Percentiles rank a stretch among this genome's conserved stretches.
Conservation (phyloP, 345 rosid genomes). For the Ailanthus altissimus region DNA sequence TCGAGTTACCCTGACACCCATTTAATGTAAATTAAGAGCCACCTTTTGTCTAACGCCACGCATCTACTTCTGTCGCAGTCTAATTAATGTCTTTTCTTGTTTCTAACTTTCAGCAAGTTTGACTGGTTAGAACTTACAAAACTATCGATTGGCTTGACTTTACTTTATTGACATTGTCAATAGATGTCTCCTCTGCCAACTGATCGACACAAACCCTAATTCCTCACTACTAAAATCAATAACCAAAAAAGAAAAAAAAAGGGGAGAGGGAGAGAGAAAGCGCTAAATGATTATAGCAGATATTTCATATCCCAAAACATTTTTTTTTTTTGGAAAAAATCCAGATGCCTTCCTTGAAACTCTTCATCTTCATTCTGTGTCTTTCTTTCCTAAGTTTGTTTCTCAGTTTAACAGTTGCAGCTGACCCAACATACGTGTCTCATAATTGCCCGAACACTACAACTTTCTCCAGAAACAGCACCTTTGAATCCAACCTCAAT, state of each 20-base stretch:
- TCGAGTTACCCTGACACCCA: background rate
- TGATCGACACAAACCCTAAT: no score
- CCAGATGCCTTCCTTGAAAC: background rate
- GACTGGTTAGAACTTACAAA: no score
- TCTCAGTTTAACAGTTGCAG: background rate
- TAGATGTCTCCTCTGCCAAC: no score
- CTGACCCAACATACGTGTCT: background rate
- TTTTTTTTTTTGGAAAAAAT: no score
- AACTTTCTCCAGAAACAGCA: conserved; percentile 38
- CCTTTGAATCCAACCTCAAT: conserved; percentile 44
- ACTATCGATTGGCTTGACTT: background rate
- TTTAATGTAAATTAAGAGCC: background rate
- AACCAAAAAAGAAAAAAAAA: background rate
- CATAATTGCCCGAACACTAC: conserved; percentile 2
- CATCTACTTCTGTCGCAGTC: background rate
- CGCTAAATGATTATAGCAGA: background rate
- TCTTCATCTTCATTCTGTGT: background rate
- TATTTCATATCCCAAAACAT: background rate
- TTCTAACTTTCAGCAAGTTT: background rate
- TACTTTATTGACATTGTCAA: background rate
- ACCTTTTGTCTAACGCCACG: no score
- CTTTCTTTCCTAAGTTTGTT: background rate
- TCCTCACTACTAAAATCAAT: no score
- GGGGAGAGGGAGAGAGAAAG: no score
- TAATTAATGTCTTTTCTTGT: background rate